These are phyloP conservation scores for Gardenia jasminoides DNA, from an alignment of 257 asterid genomes.

Conservation along the genomic window DNA sequence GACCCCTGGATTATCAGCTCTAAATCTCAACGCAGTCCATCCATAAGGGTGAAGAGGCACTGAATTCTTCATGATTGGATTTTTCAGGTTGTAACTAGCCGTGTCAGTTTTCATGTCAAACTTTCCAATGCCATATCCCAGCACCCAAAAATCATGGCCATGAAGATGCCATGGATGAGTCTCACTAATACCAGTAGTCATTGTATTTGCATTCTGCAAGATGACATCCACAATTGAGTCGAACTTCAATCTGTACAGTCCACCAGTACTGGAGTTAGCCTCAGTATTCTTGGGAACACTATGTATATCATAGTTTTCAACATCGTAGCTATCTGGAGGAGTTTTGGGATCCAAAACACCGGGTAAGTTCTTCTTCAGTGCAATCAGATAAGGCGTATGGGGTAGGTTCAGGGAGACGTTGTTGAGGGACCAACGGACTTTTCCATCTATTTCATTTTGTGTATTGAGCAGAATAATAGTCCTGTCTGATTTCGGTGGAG, in stretches of 20 bases:
- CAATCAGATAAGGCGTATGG: slow-evolving; percentile 68
- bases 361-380: slow-evolving; percentile 41
- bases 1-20: slow-evolving; percentile 87
- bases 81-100: slow-evolving; percentile 51
- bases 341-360: slow-evolving; percentile 47
- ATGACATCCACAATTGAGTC: slow-evolving; percentile 70
- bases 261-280: slow-evolving; percentile 54
- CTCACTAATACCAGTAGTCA: slow-evolving; percentile 62
- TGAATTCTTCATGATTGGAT: slow-evolving; percentile 87
- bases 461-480: slow-evolving; percentile 82
- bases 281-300: slow-evolving; percentile 31
- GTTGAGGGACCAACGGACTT: slow-evolving; percentile 65
- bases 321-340: slow-evolving; percentile 66
- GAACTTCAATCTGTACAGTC: slow-evolving; percentile 50
- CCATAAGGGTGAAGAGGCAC: slow-evolving; percentile 80
- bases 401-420: slow-evolving; percentile 69
- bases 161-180: slow-evolving; percentile 99
- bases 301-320: slow-evolving; percentile 39
- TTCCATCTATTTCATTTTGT: slow-evolving; percentile 54
- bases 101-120: slow-evolving; percentile 49
- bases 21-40: slow-evolving; percentile 87
- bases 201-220: slow-evolving; percentile 77
- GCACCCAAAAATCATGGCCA: slow-evolving; percentile 93
- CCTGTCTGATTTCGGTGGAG: slow-evolving; percentile 55
- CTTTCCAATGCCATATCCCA: slow-evolving; percentile 77